These are phyloP conservation scores for Talaromyces amestolkiae DNA, from an alignment of 2,329 filamentous ascomycete genomes.

Conservation along the genomic window DNA sequence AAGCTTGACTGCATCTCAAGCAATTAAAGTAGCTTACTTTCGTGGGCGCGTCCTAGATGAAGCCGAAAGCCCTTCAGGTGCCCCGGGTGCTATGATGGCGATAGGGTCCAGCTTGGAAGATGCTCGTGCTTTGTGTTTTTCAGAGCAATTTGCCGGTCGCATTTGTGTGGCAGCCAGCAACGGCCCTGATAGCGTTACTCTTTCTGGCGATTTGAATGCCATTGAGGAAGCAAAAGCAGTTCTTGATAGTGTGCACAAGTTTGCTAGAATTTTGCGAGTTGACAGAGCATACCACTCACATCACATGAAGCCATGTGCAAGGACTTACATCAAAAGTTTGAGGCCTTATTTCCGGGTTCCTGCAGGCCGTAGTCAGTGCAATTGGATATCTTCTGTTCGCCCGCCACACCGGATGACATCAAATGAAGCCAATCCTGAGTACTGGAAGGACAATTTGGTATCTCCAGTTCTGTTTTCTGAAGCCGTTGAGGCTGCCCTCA, in stretches of 20 bases:
- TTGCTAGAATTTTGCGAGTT: conserved; percentile 35
- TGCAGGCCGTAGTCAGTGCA: conserved; percentile 24
- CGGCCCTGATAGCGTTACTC: conserved; percentile 36
- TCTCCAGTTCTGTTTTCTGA: conserved; percentile 34
- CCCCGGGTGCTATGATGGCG: conserved; percentile 34
- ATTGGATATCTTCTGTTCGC: background rate
- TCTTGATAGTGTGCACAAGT: conserved; percentile 30
- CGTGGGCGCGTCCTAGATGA: conserved; percentile 46
- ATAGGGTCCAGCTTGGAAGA: conserved; percentile 35
- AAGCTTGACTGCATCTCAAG: conserved; percentile 35
- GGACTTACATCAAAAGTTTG: conserved; percentile 29
- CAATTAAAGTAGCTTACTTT: conserved; percentile 42
- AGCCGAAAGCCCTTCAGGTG: conserved; percentile 17
- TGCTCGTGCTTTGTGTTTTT: conserved; percentile 27
- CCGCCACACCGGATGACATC: background rate
- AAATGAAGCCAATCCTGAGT: conserved; percentile 21
- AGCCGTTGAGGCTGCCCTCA: conserved; percentile 1
- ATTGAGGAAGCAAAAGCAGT: conserved; percentile 27
- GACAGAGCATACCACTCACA: conserved; percentile 42
- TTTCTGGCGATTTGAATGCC: conserved; percentile 39
- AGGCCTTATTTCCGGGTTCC: background rate
- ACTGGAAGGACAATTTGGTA: conserved; percentile 38
- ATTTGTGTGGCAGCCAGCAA: conserved; percentile 34
- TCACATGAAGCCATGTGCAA: conserved; percentile 31
- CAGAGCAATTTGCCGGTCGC: conserved; percentile 20